These are phyloP conservation scores for Pleurotus giganteus DNA, from an alignment of 768 basidiomycete species.

Conservation along the genomic window DNA sequence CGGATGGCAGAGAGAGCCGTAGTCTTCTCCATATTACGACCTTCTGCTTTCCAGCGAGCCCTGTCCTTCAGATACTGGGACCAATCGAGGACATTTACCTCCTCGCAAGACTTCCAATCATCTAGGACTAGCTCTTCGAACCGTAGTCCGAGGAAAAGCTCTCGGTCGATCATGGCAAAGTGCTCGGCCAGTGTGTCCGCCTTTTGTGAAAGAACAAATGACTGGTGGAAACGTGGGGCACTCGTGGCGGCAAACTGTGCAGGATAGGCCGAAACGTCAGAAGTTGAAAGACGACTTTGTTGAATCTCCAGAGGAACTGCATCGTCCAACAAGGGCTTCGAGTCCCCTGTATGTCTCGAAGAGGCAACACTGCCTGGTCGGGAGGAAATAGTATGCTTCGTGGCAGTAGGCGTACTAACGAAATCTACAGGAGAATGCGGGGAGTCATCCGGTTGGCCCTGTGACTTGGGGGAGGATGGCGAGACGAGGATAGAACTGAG, in stretches of 20 bases:
- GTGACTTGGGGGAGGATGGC: background rate
- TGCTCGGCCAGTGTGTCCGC: constrained; percentile 69
- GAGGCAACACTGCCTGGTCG: constrained; percentile 27
- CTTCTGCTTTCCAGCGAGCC: constrained; percentile 64
- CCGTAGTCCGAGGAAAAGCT: constrained; percentile 79
- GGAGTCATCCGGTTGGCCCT: background rate
- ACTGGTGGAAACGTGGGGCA: constrained; percentile 52
- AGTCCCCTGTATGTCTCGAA: background rate
- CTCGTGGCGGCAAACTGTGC: constrained; percentile 32
- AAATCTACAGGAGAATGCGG: constrained; percentile 10
- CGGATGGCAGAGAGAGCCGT: constrained; percentile 73
- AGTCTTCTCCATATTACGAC: constrained; percentile 55
- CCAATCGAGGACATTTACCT: constrained; percentile 81
- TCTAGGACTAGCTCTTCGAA: constrained; percentile 86
- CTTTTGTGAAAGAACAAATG: constrained; percentile 66
- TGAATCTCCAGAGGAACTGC: constrained; percentile 67
- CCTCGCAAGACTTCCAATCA: constrained; percentile 63
- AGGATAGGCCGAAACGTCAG: constrained; percentile 20
- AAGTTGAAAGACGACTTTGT: constrained; percentile 49
- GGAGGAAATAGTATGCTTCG: constrained; percentile 27
- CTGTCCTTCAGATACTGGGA: constrained; percentile 75
- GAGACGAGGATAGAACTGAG: constrained; percentile 11
- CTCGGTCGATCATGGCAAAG: constrained; percentile 86
- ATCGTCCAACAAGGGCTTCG: constrained; percentile 56
- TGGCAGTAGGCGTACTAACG: constrained; percentile 32